A percentile compares a stretch with the other conserved stretches of the same genome.
phyloP scores from a whole-genome alignment of 208 protist genomes.

The Crithidia thermophila region DNA sequence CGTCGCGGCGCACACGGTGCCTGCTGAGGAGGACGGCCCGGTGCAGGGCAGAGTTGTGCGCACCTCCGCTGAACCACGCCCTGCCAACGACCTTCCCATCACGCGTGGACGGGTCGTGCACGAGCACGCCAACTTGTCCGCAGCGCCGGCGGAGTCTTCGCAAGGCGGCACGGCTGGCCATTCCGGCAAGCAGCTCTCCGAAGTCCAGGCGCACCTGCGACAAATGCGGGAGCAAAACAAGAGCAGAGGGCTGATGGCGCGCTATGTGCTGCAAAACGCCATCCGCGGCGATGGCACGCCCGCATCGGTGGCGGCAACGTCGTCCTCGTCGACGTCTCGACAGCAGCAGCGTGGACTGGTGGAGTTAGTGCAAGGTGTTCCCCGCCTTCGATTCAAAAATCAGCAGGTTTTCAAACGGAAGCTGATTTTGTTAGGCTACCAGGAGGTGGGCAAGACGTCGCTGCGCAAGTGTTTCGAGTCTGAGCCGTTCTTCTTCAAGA shows the following conservation, averaged over 20 bases:
- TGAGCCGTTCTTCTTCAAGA: conserved; percentile 82
- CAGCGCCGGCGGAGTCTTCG: background rate
- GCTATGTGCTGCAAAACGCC: conserved; percentile 59
- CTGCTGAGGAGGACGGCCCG: background rate
- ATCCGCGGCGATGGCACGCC: conserved; percentile 16
- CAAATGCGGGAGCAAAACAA: conserved; percentile 39
- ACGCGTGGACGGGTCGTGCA: conserved; percentile 14
- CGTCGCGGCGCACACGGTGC: background rate
- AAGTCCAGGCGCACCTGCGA: conserved; percentile 59
- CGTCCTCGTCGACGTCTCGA: background rate
- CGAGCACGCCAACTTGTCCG: background rate
- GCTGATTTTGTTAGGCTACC: conserved; percentile 83
- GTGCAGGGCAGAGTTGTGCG: conserved; percentile 20
- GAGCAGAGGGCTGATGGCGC: conserved; percentile 45
- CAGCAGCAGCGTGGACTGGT: conserved; percentile 21
- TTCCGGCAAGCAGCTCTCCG: conserved; percentile 34
- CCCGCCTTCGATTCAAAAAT: conserved; percentile 55
- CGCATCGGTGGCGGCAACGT: too few species aligned
- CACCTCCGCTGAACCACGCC: conserved; percentile 28
- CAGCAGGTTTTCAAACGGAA: conserved; percentile 77
- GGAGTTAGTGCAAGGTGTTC: conserved; percentile 16
- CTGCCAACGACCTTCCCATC: conserved; percentile 33
- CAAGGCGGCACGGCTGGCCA: background rate
- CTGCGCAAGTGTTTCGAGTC: conserved; percentile 89
- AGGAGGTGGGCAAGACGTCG: conserved; percentile 91